These are phyloP conservation scores for Blumeriella jaapii DNA, from an alignment of 2,329 filamentous ascomycete genomes.

Conservation along the genomic window DNA sequence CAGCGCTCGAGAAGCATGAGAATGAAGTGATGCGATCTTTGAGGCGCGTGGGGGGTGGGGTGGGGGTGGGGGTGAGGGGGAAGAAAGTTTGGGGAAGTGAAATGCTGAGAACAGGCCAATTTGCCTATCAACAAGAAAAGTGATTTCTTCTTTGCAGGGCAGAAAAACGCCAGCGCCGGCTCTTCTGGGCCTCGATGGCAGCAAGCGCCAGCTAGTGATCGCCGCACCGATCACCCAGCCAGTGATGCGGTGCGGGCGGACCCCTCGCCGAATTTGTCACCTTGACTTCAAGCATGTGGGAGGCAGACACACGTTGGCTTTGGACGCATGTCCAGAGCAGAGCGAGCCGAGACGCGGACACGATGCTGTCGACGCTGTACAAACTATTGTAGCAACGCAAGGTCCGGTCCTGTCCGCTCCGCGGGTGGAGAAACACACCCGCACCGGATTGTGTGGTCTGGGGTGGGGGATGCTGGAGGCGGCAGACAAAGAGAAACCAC, in stretches of 20 bases:
- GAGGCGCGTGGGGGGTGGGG: not conserved
- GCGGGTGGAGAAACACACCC: not conserved
- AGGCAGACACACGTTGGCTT: not conserved
- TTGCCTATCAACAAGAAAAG: slow-evolving; percentile 12
- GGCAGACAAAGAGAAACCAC: not conserved
- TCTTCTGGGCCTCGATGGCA: not conserved
- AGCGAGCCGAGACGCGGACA: not conserved
- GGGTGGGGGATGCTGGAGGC: too few species aligned
- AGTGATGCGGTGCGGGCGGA: too few species aligned
- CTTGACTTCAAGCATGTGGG: not conserved
- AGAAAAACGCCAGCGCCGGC: slow-evolving; percentile 10
- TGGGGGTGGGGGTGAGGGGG: not conserved
- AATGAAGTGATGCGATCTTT: not conserved
- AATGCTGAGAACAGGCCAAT: too few species aligned
- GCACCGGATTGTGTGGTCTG: too few species aligned
- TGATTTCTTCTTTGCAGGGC: slow-evolving; percentile 6
- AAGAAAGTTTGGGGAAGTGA: too few species aligned
- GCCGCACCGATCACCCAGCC: not conserved
- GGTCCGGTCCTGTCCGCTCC: too few species aligned
- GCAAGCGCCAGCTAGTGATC: not conserved
- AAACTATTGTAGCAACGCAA: slow-evolving; percentile 1
- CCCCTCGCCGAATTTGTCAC: not conserved
- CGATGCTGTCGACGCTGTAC: not conserved
- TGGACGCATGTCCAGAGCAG: not conserved
- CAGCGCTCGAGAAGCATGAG: not conserved